A percentile compares a stretch with the other conserved stretches of the same genome.
phyloP scores from a whole-genome alignment of 2,329 filamentous ascomycete genomes.

The Chaetomiaceae sp. region DNA sequence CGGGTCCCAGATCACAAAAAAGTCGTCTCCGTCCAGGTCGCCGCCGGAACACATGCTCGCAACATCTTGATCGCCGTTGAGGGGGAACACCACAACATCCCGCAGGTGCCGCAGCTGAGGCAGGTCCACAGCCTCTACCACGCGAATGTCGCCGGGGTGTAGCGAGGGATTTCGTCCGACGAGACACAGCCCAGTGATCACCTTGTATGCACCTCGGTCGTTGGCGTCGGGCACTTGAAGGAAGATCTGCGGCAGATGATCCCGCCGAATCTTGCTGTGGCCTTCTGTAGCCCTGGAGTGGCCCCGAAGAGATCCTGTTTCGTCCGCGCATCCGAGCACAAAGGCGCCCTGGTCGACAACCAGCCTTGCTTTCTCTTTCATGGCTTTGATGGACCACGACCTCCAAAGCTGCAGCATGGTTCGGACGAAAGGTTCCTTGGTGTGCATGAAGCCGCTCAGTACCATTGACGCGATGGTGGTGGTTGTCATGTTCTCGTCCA shows the following conservation, averaged over 20 bases:
- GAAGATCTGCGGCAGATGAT: constrained; percentile 76
- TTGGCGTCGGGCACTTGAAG: constrained; percentile 65
- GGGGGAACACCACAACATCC: constrained; percentile 83
- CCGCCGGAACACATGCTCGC: constrained; percentile 94
- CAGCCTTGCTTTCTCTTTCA: constrained; percentile 91
- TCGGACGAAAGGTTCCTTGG: constrained; percentile 71
- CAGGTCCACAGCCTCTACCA: constrained; percentile 76
- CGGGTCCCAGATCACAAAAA: constrained; percentile 85
- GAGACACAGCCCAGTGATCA: constrained; percentile 72
- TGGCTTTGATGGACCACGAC: constrained; percentile 78
- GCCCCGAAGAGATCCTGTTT: constrained; percentile 69
- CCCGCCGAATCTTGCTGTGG: constrained; percentile 29
- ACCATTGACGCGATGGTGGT: constrained; percentile 70
- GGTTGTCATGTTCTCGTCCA: constrained; percentile 82
- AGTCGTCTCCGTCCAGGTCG: constrained; percentile 94
- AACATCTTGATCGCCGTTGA: constrained; percentile 74
- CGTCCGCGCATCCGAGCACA: constrained; percentile 81
- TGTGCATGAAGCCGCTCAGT: constrained; percentile 67
- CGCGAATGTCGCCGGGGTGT: constrained; percentile 84
- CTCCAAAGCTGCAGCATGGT: constrained; percentile 80
- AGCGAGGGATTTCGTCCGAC: constrained; percentile 89
- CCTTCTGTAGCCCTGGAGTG: constrained; percentile 49
- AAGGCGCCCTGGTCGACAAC: constrained; percentile 77
- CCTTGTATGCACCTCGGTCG: constrained; percentile 47
- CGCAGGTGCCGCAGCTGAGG: constrained; percentile 67